A percentile compares a stretch with the other conserved stretches of the same genome.
Conservation (phyloP, 2,329 filamentous ascomycete species). For the Botryotinia globosa region DNA sequence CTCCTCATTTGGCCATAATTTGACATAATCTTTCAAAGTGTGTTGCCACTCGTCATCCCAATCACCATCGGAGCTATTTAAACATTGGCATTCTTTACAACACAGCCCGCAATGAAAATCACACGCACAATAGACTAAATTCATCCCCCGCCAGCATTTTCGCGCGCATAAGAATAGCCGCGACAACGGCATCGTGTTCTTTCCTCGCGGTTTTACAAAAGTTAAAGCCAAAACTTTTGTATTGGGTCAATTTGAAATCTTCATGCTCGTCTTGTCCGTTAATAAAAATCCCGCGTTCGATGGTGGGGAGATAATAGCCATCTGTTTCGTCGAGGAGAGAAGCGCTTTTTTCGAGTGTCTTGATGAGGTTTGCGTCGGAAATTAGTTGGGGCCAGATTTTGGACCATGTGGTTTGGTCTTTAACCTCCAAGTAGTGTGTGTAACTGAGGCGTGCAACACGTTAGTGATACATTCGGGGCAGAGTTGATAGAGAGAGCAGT, state of each 20-base stretch:
- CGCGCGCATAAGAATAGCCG: background rate
- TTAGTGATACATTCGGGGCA: background rate
- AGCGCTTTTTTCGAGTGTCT: background rate
- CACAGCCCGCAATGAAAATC: background rate
- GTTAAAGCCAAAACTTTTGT: background rate
- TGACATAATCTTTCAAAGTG: background rate
- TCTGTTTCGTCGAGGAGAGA: background rate
- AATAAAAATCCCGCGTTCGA: background rate
- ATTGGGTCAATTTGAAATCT: background rate
- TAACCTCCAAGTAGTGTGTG: background rate
- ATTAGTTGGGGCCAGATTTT: background rate
- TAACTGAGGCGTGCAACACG: background rate
- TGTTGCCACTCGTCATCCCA: background rate
- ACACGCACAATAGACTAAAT: background rate
- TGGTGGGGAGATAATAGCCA: background rate
- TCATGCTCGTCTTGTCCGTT: background rate
- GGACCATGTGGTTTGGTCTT: background rate
- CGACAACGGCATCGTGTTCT: background rate
- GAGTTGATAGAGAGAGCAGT: background rate
- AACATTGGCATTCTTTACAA: background rate
- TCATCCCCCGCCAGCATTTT: background rate
- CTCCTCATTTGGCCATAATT: background rate
- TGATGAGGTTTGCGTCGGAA: background rate
- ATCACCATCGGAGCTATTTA: background rate
- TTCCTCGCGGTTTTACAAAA: background rate